These are phyloP conservation scores for Lactarius sp. DNA, from an alignment of 768 basidiomycete species.

Conservation along the genomic window DNA sequence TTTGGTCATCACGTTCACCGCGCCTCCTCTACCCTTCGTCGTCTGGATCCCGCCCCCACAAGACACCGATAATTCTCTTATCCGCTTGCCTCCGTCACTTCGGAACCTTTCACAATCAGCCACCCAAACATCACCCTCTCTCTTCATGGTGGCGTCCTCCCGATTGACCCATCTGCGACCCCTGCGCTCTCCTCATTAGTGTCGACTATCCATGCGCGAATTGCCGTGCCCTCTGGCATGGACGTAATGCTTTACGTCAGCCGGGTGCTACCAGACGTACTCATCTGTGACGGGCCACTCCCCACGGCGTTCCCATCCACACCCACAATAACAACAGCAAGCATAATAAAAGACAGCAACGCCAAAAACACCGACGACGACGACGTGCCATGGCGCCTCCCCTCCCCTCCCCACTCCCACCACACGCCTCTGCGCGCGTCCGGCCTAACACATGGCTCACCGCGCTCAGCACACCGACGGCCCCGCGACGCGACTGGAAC, in stretches of 20 bases:
- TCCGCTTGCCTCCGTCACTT: slow-evolving; percentile 54
- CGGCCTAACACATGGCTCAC: slow-evolving; percentile 65
- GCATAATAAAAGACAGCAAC: no score
- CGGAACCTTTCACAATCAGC: slow-evolving; percentile 53
- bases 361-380: slow-evolving; percentile 31
- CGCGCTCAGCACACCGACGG: slow-evolving; percentile 38
- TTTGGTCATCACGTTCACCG: slow-evolving; percentile 42
- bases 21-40: slow-evolving; percentile 58
- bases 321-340: no score
- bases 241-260: slow-evolving; percentile 27
- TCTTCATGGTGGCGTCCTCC: slow-evolving; percentile 53
- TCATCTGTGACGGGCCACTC: no score
- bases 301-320: no score
- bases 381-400: slow-evolving; percentile 42
- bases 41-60: slow-evolving; percentile 43
- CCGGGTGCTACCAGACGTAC: no score
- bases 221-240: slow-evolving; percentile 40
- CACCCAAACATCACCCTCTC: slow-evolving; percentile 63
- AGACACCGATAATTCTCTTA: slow-evolving; percentile 22
- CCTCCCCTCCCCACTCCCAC: slow-evolving; percentile 48
- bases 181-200: slow-evolving; percentile 49
- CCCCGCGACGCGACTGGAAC: slow-evolving; percentile 36
- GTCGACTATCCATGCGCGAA: slow-evolving; percentile 38
- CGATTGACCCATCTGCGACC: slow-evolving; percentile 40
- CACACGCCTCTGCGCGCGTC: slow-evolving; percentile 67